Base-by-base conservation (phyloP, 768 basidiomycete genomes). In the Calocybe indica region DNA sequence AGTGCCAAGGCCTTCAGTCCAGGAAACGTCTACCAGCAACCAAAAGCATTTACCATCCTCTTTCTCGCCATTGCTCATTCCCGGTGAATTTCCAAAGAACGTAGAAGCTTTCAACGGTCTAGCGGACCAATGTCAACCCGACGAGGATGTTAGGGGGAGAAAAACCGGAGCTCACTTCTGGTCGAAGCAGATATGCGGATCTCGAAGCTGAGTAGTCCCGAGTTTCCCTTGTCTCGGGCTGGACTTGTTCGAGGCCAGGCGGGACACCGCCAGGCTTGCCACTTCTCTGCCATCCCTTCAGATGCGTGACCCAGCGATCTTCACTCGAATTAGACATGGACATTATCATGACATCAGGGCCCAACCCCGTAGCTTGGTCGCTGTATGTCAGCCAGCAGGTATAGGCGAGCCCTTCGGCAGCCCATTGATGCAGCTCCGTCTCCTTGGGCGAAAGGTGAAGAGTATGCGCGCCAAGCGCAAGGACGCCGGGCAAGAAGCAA, bases 311-410 rank as follows among this genome's bases (percentile, higher is more conserved):
- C 75, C 75, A 77, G 42, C 58, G 58, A 40, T 62, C 65, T 11
- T 43, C 38, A 37, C 10, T 44, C 44, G 36, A 22, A 40, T n/a
- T 35, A 36, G 12, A 30, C 30, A 47, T 54, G 5, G 50, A 47
- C 71, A 75, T 74, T 36, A 31, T 40, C 52, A 73, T 69, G 52
- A 69, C 68, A 47, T 88, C 85, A 3, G 83, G 78, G 2, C 82
- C 81, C 11, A 88, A 59, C 2, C 86, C 84, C 2, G 76, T 71
- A n/a, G 69, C 67, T 53, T 75, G 76, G 60, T 88, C 85, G 1
- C 73, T 75, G 58, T 86, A 88, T 38, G 75, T 71, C 35, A 81
- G 62, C 65, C 76, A 82, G 59, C 82, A 85, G 8, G 77, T 79
- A 54, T 77, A 70, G 28, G 79, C 78, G 12, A 85, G 64, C 1